Evolutionary conservation across 129 eudicot genomes (phyloP).

Genomic region (Helichrysum umbraculigerum): DNA sequence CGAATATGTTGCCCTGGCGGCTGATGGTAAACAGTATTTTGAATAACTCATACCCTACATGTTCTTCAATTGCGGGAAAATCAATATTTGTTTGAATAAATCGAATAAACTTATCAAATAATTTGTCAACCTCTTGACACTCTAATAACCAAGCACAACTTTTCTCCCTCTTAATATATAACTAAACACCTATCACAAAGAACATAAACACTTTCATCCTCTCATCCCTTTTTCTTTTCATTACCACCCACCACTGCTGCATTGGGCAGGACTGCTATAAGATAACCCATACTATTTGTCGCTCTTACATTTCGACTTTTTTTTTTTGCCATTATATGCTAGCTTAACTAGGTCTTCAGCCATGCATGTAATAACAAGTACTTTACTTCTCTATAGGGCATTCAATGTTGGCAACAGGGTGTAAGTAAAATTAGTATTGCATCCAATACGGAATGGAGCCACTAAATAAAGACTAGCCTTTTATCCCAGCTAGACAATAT

Average conservation of each 20-base stretch:
- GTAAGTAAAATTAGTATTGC: neutral
- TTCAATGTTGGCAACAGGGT: neutral
- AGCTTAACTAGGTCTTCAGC: neutral
- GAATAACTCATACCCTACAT: neutral
- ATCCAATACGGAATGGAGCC: neutral
- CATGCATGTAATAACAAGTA: neutral
- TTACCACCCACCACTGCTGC: neutral
- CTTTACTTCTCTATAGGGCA: neutral
- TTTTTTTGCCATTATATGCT: too few species aligned
- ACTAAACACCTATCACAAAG: too few species aligned
- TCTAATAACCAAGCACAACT: neutral
- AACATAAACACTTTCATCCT: neutral
- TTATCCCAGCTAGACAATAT: neutral
- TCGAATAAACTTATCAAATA: neutral
- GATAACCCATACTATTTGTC: neutral
- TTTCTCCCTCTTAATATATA: too few species aligned
- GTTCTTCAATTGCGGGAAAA: neutral
- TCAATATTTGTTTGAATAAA: too few species aligned
- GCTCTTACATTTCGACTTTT: neutral
- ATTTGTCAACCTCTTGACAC: neutral
- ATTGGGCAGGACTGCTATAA: neutral
- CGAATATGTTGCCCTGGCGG: neutral
- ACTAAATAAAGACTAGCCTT: neutral
- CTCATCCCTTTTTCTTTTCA: neutral
- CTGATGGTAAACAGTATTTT: neutral